Evolutionary conservation across 257 asterid genomes (phyloP), one percentile per base, ranked within the genome.

Genomic region (Solanum chilense): DNA sequence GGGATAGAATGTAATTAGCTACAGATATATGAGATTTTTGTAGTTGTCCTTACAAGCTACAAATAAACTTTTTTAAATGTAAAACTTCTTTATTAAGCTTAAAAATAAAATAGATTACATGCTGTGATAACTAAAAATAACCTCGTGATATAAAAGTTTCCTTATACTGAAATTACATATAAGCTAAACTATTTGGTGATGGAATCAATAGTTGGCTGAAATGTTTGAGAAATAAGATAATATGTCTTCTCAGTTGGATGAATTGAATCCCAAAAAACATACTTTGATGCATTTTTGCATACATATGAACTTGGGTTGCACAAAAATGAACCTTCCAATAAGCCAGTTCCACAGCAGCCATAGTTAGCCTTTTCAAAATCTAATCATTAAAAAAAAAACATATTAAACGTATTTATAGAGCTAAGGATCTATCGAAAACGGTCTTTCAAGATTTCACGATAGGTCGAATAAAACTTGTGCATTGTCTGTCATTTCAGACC

Each of bases 321-420:
- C 82, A 93, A 0, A 44, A 89, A 86, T 80, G 96, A 45, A 16
- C 93, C 71, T 87, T 95, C 99, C 37, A 96, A 2, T 64, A 82
- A 27, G 6, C 99, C 99, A 49, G 95, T 91, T 33, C 99, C 99
- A n/a, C 99, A 96, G 78, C 99, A 96, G 13, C 99, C 99, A 27
- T 44, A 47, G 47, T 81, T 86, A 35, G 92, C 95, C 37, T 87
- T 92, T 13, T 92, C 97, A 83, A 96, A 95, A 88, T 88, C 98
- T 95, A 83, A 83, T 47, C 31, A 45, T 9, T 9, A 3, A 52
- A 33, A 7, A 42, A 13, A 44, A 5, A 16, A 20, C 0, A 21
- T 3, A 16, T 23, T 4, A 10, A n/a, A n/a, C n/a, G n/a, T n/a
- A n/a, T n/a, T n/a, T 5, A 62, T 23, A 10, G 3, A n/a, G 12